These are phyloP conservation scores for Dichotomopilus funicola DNA, from an alignment of 2,329 filamentous ascomycete genomes.

Conservation along the genomic window DNA sequence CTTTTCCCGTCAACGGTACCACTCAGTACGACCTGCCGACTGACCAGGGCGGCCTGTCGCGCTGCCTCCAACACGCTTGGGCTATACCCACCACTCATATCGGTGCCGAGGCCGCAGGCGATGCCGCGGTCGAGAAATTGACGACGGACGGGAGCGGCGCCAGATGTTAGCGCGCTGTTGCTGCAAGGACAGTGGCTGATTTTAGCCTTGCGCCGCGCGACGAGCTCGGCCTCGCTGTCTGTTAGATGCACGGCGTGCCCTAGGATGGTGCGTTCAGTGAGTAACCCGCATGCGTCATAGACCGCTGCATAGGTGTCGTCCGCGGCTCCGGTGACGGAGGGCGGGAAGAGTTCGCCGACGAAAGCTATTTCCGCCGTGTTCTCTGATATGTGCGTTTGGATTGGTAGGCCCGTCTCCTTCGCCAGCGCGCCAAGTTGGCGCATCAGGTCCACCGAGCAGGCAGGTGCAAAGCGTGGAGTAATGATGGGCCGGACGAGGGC, in stretches of 20 bases:
- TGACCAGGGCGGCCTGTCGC: slow-evolving; percentile 72
- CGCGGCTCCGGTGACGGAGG: neutral
- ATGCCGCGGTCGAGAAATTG: slow-evolving; percentile 64
- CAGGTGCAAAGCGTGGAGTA: slow-evolving; percentile 64
- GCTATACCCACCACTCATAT: slow-evolving; percentile 83
- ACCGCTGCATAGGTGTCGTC: slow-evolving; percentile 61
- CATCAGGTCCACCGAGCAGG: slow-evolving; percentile 56
- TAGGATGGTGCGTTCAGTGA: slow-evolving; percentile 69
- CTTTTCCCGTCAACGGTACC: slow-evolving; percentile 37
- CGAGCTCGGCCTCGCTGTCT: slow-evolving; percentile 57
- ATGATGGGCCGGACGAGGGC: slow-evolving; percentile 70
- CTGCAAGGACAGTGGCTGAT: slow-evolving; percentile 82
- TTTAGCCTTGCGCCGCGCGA: slow-evolving; percentile 56
- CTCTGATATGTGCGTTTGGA: slow-evolving; percentile 89
- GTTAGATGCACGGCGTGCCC: slow-evolving; percentile 78
- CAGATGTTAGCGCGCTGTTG: slow-evolving; percentile 76
- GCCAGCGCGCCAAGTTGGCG: slow-evolving; percentile 56
- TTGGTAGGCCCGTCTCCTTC: slow-evolving; percentile 50
- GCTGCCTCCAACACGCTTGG: slow-evolving; percentile 77
- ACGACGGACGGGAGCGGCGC: slow-evolving; percentile 67
- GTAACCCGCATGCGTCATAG: slow-evolving; percentile 66
- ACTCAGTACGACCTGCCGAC: slow-evolving; percentile 55
- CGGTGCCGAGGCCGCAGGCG: slow-evolving; percentile 79
- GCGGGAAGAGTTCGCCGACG: slow-evolving; percentile 64
- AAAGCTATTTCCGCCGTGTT: slow-evolving; percentile 68